These are phyloP conservation scores for Camelina hispida DNA, from an alignment of 345 rosid species.

Conservation along the genomic window DNA sequence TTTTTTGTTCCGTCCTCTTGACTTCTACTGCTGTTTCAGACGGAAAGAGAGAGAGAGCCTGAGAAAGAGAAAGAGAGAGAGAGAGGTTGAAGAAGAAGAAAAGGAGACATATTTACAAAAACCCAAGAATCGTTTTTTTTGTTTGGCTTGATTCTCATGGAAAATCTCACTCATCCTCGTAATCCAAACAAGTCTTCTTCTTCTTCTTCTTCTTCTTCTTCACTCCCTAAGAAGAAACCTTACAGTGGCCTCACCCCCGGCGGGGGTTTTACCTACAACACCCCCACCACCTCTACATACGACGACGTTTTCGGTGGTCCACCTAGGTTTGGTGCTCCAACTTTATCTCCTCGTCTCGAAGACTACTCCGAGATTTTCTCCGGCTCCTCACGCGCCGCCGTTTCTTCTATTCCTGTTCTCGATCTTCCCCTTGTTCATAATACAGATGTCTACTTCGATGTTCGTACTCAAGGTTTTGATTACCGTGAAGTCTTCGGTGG, in stretches of 20 bases:
- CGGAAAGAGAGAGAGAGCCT: slow-evolving; percentile 23
- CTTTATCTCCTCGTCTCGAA: slow-evolving; percentile 79
- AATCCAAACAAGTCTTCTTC: slow-evolving; percentile 47
- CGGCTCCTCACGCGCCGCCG: slow-evolving; percentile 63
- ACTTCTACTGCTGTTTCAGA: slow-evolving; percentile 32
- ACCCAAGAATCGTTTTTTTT: slow-evolving; percentile 36
- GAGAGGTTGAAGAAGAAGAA: slow-evolving; percentile 32
- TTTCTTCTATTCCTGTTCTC: slow-evolving; percentile 83
- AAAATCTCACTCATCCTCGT: slow-evolving; percentile 64
- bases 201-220: slow-evolving; percentile 8
- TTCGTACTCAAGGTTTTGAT: slow-evolving; percentile 64
- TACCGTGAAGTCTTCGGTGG: slow-evolving; percentile 85
- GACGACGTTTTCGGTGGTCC: slow-evolving; percentile 86
- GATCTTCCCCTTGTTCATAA: slow-evolving; percentile 71
- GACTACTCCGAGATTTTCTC: slow-evolving; percentile 88
- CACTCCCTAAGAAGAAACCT: slow-evolving; percentile 44
- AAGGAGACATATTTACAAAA: slow-evolving; percentile 27
- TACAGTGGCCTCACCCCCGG: slow-evolving; percentile 36
- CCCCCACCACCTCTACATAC: slow-evolving; percentile 49
- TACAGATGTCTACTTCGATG: slow-evolving; percentile 64
- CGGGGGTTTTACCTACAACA: slow-evolving; percentile 36
- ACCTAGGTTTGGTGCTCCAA: slow-evolving; percentile 58
- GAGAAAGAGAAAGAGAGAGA: slow-evolving; percentile 27
- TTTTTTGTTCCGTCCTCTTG: slow-evolving; percentile 10
- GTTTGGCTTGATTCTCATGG: slow-evolving; percentile 52